Conservation (phyloP, 176 grass and related monocot genomes). For the Urochloa ruziziensis region DNA sequence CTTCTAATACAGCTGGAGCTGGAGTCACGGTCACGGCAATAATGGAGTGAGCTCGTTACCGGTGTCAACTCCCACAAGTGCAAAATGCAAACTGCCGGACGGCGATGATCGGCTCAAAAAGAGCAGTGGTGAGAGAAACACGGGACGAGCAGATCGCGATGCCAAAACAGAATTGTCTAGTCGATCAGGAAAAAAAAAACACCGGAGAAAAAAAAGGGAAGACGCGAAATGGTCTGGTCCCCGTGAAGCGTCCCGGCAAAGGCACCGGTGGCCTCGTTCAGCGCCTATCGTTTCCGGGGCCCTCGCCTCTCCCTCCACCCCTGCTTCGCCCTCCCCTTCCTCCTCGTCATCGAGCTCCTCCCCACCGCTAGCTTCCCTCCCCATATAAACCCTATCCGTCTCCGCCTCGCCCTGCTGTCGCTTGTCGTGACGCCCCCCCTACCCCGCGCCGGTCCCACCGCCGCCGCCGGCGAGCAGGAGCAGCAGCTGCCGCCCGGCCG, state of each 20-base stretch:
- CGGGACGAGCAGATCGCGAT: background rate
- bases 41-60: background rate
- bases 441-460: background rate
- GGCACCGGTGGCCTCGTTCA: slow-evolving; percentile 43
- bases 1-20: background rate
- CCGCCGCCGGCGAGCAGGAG: background rate
- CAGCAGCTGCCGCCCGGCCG: background rate
- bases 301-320: background rate
- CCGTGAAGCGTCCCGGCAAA: slow-evolving; percentile 26
- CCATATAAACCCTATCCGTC: slow-evolving; percentile 57
- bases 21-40: background rate
- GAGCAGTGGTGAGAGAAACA: no score
- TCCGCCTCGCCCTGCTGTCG: background rate
- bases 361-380: slow-evolving; percentile 48
- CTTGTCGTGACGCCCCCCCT: background rate
- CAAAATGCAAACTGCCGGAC: no score
- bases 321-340: background rate
- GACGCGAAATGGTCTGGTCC: slow-evolving; percentile 32
- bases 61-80: no score
- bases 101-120: no score
- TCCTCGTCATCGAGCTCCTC: background rate
- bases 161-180: background rate
- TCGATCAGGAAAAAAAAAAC: background rate
- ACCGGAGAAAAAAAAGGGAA: background rate
- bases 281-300: slow-evolving; percentile 51